Base-by-base conservation (phyloP, 1,284 basidiomycete genomes). In the Sanghuangporus weigelae region DNA sequence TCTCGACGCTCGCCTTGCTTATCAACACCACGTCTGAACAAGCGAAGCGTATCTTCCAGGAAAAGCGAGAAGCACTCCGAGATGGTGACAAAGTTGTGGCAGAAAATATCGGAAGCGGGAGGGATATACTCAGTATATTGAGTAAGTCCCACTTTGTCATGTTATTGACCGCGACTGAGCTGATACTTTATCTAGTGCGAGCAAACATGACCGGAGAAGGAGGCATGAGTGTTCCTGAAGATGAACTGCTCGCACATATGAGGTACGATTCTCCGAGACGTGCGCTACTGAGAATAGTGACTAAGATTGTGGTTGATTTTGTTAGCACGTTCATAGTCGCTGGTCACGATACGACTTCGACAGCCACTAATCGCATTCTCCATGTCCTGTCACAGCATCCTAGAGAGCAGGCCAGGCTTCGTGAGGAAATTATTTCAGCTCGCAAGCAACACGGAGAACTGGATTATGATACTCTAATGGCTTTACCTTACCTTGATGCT, bases 161-260 rank as follows among this genome's bases (percentile, higher is more conserved):
- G 16, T 38, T 14, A 21, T 38, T 16, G 2, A 6, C 38, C 2
- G 26, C 5, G 11, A n/a, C n/a, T 8, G n/a, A 26, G 4, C 48
- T 51, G 11, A 56, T 56, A 12, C 53, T 21, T 42, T 8, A 7
- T 51, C 16, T 42, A 75, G 75, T 76, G 62, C 67, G 63, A 40
- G 73, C 69, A n/a, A 76, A 75, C 64, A 67, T 69, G 65, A 23
- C 57, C 19, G 71, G 70, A 0, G 63, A 69, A 3, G 69, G 63
- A 12, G 69, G 69, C 23, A 73, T 75, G 23, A 68, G 67, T 54
- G 68, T 75, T 4, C 66, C 68, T 1, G 73, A 74, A 44, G 67
- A 69, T 10, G 74, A 74, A 63, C 60, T 76, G n/a, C 64, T 75
- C 26, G 73, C 68, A 0, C 74, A 76, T 51, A 72, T 76, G 67